These are phyloP conservation scores for Cladophialophora immunda DNA, from an alignment of 2,329 filamentous ascomycete species.

Conservation along the genomic window DNA sequence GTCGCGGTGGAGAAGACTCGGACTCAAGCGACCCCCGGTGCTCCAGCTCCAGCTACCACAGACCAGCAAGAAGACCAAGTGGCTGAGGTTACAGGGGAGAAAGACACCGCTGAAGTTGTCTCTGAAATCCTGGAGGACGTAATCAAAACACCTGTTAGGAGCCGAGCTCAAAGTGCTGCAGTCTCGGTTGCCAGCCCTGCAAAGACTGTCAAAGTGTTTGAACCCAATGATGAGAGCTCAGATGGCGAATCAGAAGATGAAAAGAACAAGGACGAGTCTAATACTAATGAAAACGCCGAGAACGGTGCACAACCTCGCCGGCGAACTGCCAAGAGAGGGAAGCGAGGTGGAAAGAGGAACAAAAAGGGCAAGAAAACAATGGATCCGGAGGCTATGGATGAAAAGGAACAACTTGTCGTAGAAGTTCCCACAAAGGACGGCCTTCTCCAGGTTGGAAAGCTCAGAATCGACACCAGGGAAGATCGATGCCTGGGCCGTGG, in stretches of 20 bases:
- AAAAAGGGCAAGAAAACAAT: constrained; percentile 46
- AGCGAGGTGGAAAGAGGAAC: constrained; percentile 42
- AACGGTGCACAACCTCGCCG: constrained; percentile 35
- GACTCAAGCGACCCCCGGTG: background rate
- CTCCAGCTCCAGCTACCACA: constrained; percentile 3
- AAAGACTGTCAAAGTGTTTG: constrained; percentile 27
- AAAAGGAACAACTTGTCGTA: constrained; percentile 32
- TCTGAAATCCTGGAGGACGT: constrained; percentile 28
- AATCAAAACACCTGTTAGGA: constrained; percentile 33
- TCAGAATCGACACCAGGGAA: constrained; percentile 62
- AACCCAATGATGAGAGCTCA: constrained; percentile 32
- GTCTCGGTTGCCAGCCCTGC: constrained; percentile 23
- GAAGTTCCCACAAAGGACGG: constrained; percentile 68
- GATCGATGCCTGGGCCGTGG: constrained; percentile 73
- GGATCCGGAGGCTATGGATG: constrained; percentile 40
- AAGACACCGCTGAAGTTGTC: constrained; percentile 18
- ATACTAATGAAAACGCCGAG: constrained; percentile 29
- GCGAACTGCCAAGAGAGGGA: constrained; percentile 43
- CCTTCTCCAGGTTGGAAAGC: constrained; percentile 66
- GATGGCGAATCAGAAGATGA: constrained; percentile 40
- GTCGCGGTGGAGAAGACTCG: constrained; percentile 27
- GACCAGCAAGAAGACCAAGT: constrained; percentile 23
- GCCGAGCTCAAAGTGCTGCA: constrained; percentile 35
- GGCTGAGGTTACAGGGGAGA: constrained; percentile 21
- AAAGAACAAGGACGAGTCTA: constrained; percentile 32